These are phyloP conservation scores for Bruguiera hainesii DNA, from an alignment of 441 rosid genomes.

Conservation along the genomic window DNA sequence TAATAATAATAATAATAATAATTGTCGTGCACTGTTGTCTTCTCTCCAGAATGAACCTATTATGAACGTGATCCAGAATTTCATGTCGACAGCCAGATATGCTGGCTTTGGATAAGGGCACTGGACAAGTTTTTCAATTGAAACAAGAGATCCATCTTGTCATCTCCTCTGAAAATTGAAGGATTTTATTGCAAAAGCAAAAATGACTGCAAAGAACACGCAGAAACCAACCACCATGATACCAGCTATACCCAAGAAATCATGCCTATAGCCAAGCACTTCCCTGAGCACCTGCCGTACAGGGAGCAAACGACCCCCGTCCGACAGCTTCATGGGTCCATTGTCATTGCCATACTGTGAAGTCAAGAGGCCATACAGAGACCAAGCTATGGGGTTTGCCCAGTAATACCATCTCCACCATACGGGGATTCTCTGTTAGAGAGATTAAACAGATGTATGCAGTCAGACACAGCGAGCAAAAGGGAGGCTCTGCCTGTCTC, in stretches of 20 bases:
- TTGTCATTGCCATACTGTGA: constrained; percentile 79
- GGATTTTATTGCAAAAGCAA: constrained; percentile 80
- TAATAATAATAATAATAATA: too few relatives aligned
- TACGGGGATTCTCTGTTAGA: constrained; percentile 78
- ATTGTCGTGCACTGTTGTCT: too few relatives aligned
- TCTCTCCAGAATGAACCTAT: too few relatives aligned
- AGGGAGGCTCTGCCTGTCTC: neutral
- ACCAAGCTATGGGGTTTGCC: constrained; percentile 98
- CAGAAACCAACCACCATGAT: constrained; percentile 71
- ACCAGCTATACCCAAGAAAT: constrained; percentile 71
- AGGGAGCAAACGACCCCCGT: constrained; percentile 47
- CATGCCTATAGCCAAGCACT: constrained; percentile 71
- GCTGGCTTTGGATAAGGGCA: too few relatives aligned
- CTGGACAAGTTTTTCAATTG: too few relatives aligned
- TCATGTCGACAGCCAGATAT: too few relatives aligned
- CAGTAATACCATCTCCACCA: constrained; percentile 99
- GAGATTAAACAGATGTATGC: constrained; percentile 1
- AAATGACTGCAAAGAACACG: constrained; percentile 62
- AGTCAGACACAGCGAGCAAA: neutral
- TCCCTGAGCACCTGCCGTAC: constrained; percentile 43
- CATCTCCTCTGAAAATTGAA: constrained; percentile 95
- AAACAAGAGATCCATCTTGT: constrained; percentile 2
- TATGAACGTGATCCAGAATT: too few relatives aligned
- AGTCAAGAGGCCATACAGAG: constrained; percentile 73
- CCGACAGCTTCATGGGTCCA: constrained; percentile 49